Conservation (phyloP, 805 yeast species). For the Candida ovalis region DNA sequence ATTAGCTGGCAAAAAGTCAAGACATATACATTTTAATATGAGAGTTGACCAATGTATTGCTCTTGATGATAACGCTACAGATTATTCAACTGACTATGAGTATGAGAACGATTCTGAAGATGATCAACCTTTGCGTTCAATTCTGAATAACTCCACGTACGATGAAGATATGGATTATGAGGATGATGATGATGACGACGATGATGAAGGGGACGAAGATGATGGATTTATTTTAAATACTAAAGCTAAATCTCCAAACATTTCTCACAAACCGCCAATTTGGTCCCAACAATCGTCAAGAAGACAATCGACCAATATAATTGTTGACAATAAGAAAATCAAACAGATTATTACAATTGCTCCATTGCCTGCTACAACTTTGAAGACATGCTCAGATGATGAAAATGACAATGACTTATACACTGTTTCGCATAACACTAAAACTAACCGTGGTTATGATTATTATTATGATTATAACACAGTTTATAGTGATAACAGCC, state of each 20-base stretch:
- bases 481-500: conserved; percentile 57
- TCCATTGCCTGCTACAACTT: conserved; percentile 78
- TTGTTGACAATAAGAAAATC: conserved; percentile 1
- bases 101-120: conserved; percentile 24
- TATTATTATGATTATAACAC: conserved; percentile 78
- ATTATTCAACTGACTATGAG: conserved; percentile 23
- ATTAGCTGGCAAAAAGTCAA: conserved; percentile 33
- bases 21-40: conserved; percentile 90
- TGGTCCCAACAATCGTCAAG: conserved; percentile 15
- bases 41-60: conserved; percentile 94
- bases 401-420: conserved; percentile 57
- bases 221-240: conserved; percentile 25
- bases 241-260: conserved; percentile 12
- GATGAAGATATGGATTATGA: conserved; percentile 25
- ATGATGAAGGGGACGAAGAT: conserved; percentile 24
- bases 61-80: conserved; percentile 37
- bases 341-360: conserved; percentile 56
- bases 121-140: conserved; percentile 14
- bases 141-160: conserved; percentile 1
- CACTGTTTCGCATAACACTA: conserved; percentile 68
- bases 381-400: conserved; percentile 68
- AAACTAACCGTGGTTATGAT: conserved; percentile 70
- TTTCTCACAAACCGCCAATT: conserved; percentile 28
- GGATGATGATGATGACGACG: conserved; percentile 19
- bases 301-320: conserved; percentile 5